phyloP scores from a whole-genome alignment of 2,329 filamentous ascomycete genomes.

The Aspergillus pseudonomiae region DNA sequence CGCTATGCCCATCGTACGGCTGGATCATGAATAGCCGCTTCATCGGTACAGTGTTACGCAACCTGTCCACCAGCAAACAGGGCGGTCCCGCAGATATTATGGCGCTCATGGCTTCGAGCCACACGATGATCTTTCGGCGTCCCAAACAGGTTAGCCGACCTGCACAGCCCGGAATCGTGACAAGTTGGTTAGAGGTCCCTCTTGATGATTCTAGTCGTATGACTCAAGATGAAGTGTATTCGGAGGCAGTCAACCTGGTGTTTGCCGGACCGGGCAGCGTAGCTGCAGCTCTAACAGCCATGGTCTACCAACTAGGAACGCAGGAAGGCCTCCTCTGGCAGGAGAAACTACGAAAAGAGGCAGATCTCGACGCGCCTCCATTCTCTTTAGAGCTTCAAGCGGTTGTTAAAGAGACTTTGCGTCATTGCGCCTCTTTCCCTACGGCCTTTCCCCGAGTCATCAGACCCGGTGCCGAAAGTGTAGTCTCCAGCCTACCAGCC shows the following conservation, averaged over 20 bases:
- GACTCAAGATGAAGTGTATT: constrained; percentile 14
- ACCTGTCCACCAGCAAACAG: constrained; percentile 2
- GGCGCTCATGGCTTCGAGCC: constrained; percentile 11
- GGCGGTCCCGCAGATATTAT: constrained; percentile 7
- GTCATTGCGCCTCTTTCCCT: constrained; percentile 17
- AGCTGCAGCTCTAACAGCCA: constrained; percentile 20
- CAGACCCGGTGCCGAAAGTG: constrained; percentile 19
- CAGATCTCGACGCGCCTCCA: not conserved
- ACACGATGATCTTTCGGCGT: constrained; percentile 10
- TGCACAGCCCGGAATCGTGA: constrained; percentile 19
- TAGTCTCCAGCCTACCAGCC: constrained; percentile 11
- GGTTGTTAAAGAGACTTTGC: constrained; percentile 24
- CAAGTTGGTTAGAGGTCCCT: constrained; percentile 20
- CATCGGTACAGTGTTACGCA: constrained; percentile 8
- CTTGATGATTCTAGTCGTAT: constrained; percentile 17
- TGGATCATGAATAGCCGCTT: constrained; percentile 21
- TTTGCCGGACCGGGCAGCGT: constrained; percentile 24
- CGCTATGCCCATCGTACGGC: constrained; percentile 18
- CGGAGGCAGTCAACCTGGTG: constrained; percentile 20
- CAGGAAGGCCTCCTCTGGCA: constrained; percentile 21
- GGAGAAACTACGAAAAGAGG: constrained; percentile 15
- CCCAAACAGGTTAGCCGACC: not conserved
- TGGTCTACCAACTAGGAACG: constrained; percentile 18
- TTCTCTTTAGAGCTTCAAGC: constrained; percentile 17
- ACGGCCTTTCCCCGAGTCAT: constrained; percentile 24